Evolutionary conservation across 2,329 filamentous ascomycete genomes (phyloP), one percentile per base, ranked within the genome.

Genomic region (Claviceps digitariae): DNA sequence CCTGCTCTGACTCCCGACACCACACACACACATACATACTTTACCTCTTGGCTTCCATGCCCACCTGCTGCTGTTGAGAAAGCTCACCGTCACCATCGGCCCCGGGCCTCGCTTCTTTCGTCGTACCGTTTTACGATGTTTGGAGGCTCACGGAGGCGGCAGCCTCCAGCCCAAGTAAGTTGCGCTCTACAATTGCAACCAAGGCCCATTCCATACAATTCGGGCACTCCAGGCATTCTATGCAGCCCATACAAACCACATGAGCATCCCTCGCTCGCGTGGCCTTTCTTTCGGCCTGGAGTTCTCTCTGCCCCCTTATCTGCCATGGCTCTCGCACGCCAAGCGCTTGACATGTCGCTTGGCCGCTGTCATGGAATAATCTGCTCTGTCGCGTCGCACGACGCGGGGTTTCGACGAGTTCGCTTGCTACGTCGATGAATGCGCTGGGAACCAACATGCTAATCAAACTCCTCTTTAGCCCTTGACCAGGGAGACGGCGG

Each of bases 401-500:
- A 34, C 7, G 31, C 27, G 17, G 21, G 17, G 1, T n/a, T 20
- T 31, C 4, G 7, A n/a, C 17, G 15, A 7, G 2, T 13, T 12
- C 29, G 17, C 29, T 9, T 15, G 43, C 12, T 15, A 4, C 20
- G 17, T 31, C 45, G 3, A 36, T 15, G 10, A 36, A 17, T 12
- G 23, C 10, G 8, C 29, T 15, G 13, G 17, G 10, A 20, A 23
- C n/a, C 23, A 12, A 31, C 4, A 47, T 38, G 50, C 50, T 52
- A 29, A 52, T 40, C 21, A 10, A 15, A 15, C 10, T 20, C 6
- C 6, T 10, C 21, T 29, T 9, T 69, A 88, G 82, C 79, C 82
- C 59, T 71, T 83, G 56, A 84, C 78, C 55, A 73, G 76, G 57
- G 74, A 79, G 54, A 83, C 83, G 54, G 81, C 82, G 50, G 83